These are phyloP conservation scores for Chaetoscypha palmicola DNA, from an alignment of 2,329 filamentous ascomycete genomes.

Conservation along the genomic window DNA sequence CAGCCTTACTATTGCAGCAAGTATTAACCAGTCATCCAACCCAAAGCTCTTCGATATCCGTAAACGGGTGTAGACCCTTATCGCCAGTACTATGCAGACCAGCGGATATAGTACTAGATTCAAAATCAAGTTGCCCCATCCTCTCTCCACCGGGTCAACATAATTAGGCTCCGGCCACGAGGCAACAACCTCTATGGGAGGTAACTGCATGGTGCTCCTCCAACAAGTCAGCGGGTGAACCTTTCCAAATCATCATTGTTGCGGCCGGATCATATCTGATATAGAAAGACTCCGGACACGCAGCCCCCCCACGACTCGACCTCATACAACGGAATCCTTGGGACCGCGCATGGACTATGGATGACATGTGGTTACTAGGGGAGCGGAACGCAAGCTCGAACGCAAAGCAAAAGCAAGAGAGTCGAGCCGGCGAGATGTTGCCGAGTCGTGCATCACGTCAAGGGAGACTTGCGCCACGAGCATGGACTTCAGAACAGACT, in stretches of 20 bases:
- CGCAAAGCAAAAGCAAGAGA: too few species aligned
- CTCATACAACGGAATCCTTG: background rate
- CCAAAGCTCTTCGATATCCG: conserved; percentile 39
- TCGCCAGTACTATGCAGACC: conserved; percentile 34
- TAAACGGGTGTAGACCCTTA: conserved; percentile 41
- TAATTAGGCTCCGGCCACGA: conserved; percentile 43
- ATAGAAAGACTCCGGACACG: too few species aligned
- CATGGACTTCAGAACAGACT: too few species aligned
- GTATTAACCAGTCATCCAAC: conserved; percentile 40
- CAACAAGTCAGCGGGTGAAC: background rate
- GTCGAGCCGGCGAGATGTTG: too few species aligned
- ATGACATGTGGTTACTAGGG: background rate
- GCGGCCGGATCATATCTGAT: too few species aligned
- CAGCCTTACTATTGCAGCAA: conserved; percentile 34
- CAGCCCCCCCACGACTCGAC: too few species aligned
- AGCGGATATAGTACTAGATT: conserved; percentile 35
- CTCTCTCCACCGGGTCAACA: conserved; percentile 38
- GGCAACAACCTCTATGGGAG: conserved; percentile 35
- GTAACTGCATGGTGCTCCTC: conserved; percentile 30
- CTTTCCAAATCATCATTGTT: background rate
- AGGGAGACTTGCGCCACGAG: too few species aligned
- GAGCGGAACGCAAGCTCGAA: background rate
- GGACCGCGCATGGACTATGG: background rate
- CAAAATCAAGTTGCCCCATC: conserved; percentile 36
- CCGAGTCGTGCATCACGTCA: too few species aligned